Conservation (phyloP, 2,329 filamentous ascomycete species). For the Aspergillus transmontanensis region DNA sequence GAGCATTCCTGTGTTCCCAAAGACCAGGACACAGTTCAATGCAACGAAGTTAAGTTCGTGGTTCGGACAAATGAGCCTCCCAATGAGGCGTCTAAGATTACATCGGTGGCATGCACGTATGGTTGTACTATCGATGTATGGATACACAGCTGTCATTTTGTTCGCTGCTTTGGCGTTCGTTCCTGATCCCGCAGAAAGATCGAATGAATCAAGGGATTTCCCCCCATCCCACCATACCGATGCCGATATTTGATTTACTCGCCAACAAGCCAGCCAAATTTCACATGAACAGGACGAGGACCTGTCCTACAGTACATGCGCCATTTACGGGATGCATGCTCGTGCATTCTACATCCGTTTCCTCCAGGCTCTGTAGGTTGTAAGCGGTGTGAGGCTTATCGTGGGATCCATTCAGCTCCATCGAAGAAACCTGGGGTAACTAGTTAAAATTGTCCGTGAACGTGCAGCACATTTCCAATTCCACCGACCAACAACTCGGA, state of each 20-base stretch:
- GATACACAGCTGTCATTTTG: neutral
- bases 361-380: neutral
- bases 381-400: constrained; percentile 4
- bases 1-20: constrained; percentile 1
- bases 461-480: neutral
- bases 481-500: neutral
- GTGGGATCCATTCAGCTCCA: neutral
- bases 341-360: neutral
- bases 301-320: neutral
- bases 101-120: neutral
- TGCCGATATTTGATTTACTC: neutral
- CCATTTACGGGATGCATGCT: neutral
- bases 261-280: neutral
- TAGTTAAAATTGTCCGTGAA: neutral
- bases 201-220: neutral
- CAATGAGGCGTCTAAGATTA: neutral
- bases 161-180: neutral
- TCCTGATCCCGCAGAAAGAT: neutral
- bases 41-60: neutral
- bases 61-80: neutral
- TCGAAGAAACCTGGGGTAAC: neutral
- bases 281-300: constrained; percentile 1
- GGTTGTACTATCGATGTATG: neutral
- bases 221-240: neutral
- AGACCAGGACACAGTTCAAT: neutral